Evolutionary conservation across 164 flowering plant species (phyloP).

Genomic region (Liriodendron chinense): DNA sequence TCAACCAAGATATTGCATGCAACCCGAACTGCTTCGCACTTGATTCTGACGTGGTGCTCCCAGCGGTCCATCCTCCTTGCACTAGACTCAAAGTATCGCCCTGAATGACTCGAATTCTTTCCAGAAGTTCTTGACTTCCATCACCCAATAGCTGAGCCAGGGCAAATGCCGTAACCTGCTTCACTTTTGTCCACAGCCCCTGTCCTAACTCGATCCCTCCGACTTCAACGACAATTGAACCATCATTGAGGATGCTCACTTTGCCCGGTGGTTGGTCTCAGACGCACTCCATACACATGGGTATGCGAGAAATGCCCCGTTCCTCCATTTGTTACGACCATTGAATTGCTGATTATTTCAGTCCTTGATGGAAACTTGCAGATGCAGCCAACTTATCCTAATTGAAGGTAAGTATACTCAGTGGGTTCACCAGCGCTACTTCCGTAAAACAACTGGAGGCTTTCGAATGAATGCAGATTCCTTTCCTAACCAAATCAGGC

Average conservation of each 20-base stretch:
- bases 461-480: constrained; percentile 67
- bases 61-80: constrained; percentile 85
- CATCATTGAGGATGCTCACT: constrained; percentile 82
- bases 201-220: constrained; percentile 94
- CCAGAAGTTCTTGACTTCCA: constrained; percentile 48
- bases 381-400: constrained; percentile 52
- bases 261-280: constrained; percentile 75
- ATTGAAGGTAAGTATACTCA: constrained; percentile 69
- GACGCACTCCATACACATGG: constrained; percentile 46
- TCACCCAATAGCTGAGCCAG: constrained; percentile 49
- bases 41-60: constrained; percentile 91
- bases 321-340: constrained; percentile 50
- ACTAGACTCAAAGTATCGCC: constrained; percentile 78
- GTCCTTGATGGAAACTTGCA: constrained; percentile 48
- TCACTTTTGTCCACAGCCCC: constrained; percentile 95
- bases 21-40: constrained; percentile 80
- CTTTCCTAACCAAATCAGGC: constrained; percentile 56
- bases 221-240: constrained; percentile 86
- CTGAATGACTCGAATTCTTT: constrained; percentile 71
- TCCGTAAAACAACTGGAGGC: constrained; percentile 49
- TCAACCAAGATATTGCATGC: constrained; percentile 73
- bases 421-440: constrained; percentile 40
- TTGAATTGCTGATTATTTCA: constrained; percentile 50
- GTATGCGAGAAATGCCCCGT: constrained; percentile 78
- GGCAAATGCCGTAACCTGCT: constrained; percentile 81